A percentile compares a stretch with the other conserved stretches of the same genome.
Conservation (phyloP, 1,139 yeast species). For the Hansenula anomala region DNA sequence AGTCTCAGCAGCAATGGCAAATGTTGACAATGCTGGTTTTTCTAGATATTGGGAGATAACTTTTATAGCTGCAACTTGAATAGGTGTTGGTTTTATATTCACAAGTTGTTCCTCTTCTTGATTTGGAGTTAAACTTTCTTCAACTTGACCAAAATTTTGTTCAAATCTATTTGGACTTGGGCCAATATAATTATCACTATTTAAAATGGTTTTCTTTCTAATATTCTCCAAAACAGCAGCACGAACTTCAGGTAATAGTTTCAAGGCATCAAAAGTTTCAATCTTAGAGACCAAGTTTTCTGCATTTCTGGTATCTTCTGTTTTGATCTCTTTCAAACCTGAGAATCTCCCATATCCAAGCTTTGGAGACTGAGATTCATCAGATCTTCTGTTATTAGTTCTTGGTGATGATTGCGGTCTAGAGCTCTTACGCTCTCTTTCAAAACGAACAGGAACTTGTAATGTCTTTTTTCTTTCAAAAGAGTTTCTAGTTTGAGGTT, state of each 20-base stretch:
- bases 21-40: conserved; percentile 49
- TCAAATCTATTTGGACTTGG: conserved; percentile 15
- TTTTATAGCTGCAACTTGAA: conserved; percentile 56
- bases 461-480: background rate
- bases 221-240: conserved; percentile 59
- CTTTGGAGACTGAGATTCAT: background rate
- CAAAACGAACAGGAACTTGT: too few species aligned
- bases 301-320: conserved; percentile 26
- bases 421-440: too few species aligned
- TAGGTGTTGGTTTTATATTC: conserved; percentile 67
- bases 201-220: conserved; percentile 32
- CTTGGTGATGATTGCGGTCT: too few species aligned
- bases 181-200: conserved; percentile 5
- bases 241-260: conserved; percentile 65
- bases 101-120: too few species aligned
- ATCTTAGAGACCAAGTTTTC: conserved; percentile 43
- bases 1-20: conserved; percentile 90
- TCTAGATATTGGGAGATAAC: conserved; percentile 33
- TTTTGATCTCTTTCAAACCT: conserved; percentile 26
- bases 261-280: conserved; percentile 56
- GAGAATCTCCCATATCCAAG: conserved; percentile 25
- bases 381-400: too few species aligned
- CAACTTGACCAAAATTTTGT: conserved; percentile 13
- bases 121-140: conserved; percentile 17
- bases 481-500: background rate